Base-by-base conservation (phyloP, 2,329 filamentous ascomycete species). In the Lasiodiplodia sp. region DNA sequence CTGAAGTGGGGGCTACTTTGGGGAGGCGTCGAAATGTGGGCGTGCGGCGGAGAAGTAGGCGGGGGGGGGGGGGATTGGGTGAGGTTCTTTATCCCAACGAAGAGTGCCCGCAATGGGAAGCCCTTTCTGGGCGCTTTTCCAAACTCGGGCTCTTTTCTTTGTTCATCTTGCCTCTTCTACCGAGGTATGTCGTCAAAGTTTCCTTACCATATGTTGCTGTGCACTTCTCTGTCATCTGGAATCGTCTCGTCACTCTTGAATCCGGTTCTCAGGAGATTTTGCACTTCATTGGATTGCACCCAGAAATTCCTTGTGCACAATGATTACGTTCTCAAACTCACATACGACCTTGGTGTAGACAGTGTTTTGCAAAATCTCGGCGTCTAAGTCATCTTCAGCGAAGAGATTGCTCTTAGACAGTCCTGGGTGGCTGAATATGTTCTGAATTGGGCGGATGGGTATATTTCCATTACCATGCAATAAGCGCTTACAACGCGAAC, bases 401-500 rank as follows among this genome's bases (percentile, higher is more conserved):
- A 18, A 34, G 31, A 57, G 21, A 8, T 53, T 53, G 51, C 51
- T 28, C 21, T 53, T 10, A 10, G 8, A 10, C 5, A 34, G 8
- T 34, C 8, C 31, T 34, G 8, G 31, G 8, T 28, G 53, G 28
- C 31, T 56, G 53, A 56, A 37, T 4, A 56, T 21, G 31, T n/a
- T 21, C 34, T 31, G 53, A 12, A n/a, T 34, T 56, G 53, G 18
- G 37, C 53, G 53, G 25, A 34, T 53, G 60, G 60, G 60, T 64
- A 64, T 64, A 64, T 12, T 64, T 38, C 60, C n/a, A 64, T 28
- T n/a, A 52, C 25, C 18, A 37, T n/a, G 28, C 31, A n/a, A 11
- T n/a, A 31, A 12, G 10, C 25, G 21, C 47, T 70, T 82, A 98
- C 77, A 99, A 84, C 81, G 96, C 96, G 83, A 98, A 99, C 78